Conservation (phyloP, 2,329 filamentous ascomycete species). For the Colletotrichum orbiculare region DNA sequence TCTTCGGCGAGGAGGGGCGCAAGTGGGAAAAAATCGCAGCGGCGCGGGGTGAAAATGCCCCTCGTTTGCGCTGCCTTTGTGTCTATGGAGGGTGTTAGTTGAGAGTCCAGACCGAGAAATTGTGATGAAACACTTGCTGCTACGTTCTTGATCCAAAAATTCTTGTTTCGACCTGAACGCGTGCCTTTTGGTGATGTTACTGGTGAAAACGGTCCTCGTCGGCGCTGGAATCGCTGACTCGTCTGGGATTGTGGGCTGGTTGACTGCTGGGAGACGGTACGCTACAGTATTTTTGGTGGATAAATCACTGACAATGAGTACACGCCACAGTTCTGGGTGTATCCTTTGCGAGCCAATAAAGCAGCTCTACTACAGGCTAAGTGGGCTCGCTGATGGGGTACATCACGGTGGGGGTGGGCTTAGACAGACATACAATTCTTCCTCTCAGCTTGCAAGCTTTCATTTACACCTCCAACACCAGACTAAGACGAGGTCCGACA, state of each 20-base stretch:
- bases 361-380: too few relatives aligned
- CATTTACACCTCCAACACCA: too few relatives aligned
- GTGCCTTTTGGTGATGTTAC: neutral
- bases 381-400: too few relatives aligned
- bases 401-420: neutral
- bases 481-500: too few relatives aligned
- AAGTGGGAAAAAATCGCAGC: slow-evolving; percentile 6
- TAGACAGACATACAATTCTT: slow-evolving; percentile 23
- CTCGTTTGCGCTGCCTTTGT: slow-evolving; percentile 18
- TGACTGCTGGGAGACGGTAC: slow-evolving; percentile 4
- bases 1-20: slow-evolving; percentile 10
- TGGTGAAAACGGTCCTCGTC: neutral
- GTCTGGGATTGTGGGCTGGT: slow-evolving; percentile 1
- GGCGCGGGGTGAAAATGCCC: slow-evolving; percentile 34
- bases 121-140: fast-evolving
- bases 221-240: slow-evolving; percentile 23
- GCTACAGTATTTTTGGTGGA: neutral
- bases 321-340: neutral
- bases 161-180: neutral
- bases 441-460: neutral
- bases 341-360: neutral
- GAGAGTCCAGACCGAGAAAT: fast-evolving
- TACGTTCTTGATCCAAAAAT: too few relatives aligned
- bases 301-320: neutral
- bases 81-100: neutral